Percentiles rank a stretch among this genome's conserved stretches.
Evolutionary conservation across 129 eudicot genomes (phyloP).

Genomic region (Chrysanthemum makinoi): DNA sequence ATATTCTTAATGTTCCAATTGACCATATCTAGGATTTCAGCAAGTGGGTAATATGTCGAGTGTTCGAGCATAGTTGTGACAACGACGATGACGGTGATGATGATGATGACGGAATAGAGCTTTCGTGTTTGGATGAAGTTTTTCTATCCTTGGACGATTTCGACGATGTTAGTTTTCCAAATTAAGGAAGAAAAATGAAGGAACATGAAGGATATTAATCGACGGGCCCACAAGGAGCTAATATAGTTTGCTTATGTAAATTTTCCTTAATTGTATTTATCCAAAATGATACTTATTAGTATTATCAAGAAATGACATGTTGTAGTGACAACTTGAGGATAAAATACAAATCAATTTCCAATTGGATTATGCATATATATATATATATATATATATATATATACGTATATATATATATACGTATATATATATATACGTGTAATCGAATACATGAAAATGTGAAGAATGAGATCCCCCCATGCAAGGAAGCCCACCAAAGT

Average conservation of each 20-base stretch:
- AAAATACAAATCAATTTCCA: slow-evolving; percentile 11
- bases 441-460: not conserved
- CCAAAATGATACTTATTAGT: slow-evolving; percentile 21
- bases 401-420: too few relatives aligned
- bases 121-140: slow-evolving; percentile 94
- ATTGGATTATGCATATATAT: not conserved
- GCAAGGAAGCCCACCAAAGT: slow-evolving; percentile 23
- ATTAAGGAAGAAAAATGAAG: slow-evolving; percentile 24
- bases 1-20: slow-evolving; percentile 7
- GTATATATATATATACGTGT: not conserved
- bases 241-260: slow-evolving; percentile 13
- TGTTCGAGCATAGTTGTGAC: slow-evolving; percentile 54
- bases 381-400: too few relatives aligned
- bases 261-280: slow-evolving; percentile 22
- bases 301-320: slow-evolving; percentile 32
- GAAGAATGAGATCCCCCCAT: slow-evolving; percentile 27
- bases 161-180: slow-evolving; percentile 79
- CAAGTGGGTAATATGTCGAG: slow-evolving; percentile 92
- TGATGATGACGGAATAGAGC: slow-evolving; percentile 59
- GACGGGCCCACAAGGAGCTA: slow-evolving; percentile 25
- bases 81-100: slow-evolving; percentile 42
- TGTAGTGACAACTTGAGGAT: slow-evolving; percentile 23
- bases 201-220: slow-evolving; percentile 11
- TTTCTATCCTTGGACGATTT: slow-evolving; percentile 86
- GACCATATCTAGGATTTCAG: slow-evolving; percentile 54